A percentile compares a stretch with the other conserved stretches of the same genome.
Evolutionary conservation across 768 basidiomycete genomes (phyloP).

Genomic region (Xanthoconium stramineum): DNA sequence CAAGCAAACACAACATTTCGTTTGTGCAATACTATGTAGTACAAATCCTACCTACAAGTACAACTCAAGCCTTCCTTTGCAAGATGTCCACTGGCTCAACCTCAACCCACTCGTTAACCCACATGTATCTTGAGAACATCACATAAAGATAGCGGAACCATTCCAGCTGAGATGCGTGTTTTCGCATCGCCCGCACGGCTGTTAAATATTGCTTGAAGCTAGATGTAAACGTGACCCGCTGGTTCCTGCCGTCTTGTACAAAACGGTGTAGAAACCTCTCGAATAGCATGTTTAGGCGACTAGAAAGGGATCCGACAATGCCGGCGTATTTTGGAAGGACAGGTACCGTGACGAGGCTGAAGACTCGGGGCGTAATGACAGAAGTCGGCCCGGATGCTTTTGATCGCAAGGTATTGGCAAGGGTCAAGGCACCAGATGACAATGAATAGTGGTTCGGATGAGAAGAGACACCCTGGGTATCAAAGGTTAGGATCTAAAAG

Average conservation of each 20-base stretch:
- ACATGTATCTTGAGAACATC: conserved; percentile 82
- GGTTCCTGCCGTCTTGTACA: neutral
- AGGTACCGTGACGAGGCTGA: conserved; percentile 58
- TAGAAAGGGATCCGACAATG: conserved; percentile 45
- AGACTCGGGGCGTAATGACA: conserved; percentile 42
- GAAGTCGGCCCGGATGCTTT: conserved; percentile 28
- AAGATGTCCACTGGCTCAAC: conserved; percentile 24
- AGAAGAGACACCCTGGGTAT: conserved; percentile 67
- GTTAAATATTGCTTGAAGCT: conserved; percentile 51
- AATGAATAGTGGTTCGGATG: conserved; percentile 87
- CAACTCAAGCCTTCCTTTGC: neutral
- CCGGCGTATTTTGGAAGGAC: conserved; percentile 59
- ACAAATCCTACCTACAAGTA: neutral
- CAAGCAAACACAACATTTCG: conserved; percentile 21
- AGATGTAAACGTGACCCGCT: conserved; percentile 47
- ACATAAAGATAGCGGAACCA: conserved; percentile 93
- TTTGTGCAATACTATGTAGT: neutral
- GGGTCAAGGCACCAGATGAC: conserved; percentile 48
- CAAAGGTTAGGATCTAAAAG: conserved; percentile 81
- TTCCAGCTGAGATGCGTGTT: conserved; percentile 72
- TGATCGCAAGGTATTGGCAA: conserved; percentile 34
- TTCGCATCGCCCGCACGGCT: conserved; percentile 65
- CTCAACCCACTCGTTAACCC: conserved; percentile 82
- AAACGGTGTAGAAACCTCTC: conserved; percentile 4
- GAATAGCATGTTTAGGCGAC: conserved; percentile 43